Percentiles rank a stretch among this genome's conserved stretches.
phyloP scores from a whole-genome alignment of 768 basidiomycete genomes.

The Hemileccinum impolitum region DNA sequence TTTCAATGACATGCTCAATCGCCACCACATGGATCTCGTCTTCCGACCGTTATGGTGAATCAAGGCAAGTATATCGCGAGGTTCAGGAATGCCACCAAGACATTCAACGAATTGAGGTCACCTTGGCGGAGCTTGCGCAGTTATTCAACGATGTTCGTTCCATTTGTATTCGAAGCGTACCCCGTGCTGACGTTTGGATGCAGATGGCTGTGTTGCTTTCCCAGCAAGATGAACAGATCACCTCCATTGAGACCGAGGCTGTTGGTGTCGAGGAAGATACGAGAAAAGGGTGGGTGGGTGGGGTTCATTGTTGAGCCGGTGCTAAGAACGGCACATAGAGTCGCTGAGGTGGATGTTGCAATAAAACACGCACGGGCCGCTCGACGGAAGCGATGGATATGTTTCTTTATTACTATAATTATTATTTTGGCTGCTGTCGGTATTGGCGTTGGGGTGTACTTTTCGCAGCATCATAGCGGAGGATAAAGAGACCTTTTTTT shows the following conservation, averaged over 20 bases:
- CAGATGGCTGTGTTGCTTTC: constrained; percentile 78
- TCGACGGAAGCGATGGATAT: constrained; percentile 83
- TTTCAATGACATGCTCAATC: background rate
- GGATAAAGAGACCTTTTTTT: background rate
- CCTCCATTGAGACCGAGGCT: constrained; percentile 60
- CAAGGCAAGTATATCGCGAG: constrained; percentile 78
- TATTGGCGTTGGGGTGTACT: constrained; percentile 31
- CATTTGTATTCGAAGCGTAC: background rate
- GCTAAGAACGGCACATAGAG: constrained; percentile 35
- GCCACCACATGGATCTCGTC: constrained; percentile 51
- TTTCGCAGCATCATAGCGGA: constrained; percentile 9
- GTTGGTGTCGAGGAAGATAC: constrained; percentile 63
- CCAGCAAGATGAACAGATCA: constrained; percentile 77
- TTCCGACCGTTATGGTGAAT: constrained; percentile 81
- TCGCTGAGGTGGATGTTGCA: constrained; percentile 61
- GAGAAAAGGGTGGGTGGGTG: constrained; percentile 56
- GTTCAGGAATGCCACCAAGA: constrained; percentile 89
- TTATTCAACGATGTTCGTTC: constrained; percentile 74
- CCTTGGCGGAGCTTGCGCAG: constrained; percentile 84
- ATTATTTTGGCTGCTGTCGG: constrained; percentile 49
- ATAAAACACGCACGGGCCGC: constrained; percentile 66
- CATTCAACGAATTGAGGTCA: constrained; percentile 79
- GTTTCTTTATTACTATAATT: constrained; percentile 62
- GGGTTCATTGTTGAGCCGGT: background rate
- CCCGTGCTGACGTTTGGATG: background rate